Percentiles rank a stretch among this genome's conserved stretches.
phyloP scores from a whole-genome alignment of 805 yeast genomes.

The Vanderwaltozyma yarrowii region DNA sequence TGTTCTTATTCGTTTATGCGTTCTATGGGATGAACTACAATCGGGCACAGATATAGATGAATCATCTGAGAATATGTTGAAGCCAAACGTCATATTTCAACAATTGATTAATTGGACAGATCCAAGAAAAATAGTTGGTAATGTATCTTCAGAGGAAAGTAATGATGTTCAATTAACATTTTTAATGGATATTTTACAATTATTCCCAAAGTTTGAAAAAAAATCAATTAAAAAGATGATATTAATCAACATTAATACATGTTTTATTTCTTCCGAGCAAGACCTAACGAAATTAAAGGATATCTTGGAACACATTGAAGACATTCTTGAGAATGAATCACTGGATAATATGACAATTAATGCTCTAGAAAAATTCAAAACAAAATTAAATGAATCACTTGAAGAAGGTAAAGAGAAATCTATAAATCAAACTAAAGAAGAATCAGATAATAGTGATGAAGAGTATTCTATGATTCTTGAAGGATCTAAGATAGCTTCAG shows the following conservation, averaged over 20 bases:
- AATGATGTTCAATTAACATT: constrained; percentile 48
- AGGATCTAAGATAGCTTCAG: constrained; percentile 2
- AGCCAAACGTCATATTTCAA: constrained; percentile 48
- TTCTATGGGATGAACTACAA: constrained; percentile 31
- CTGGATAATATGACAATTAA: constrained; percentile 29
- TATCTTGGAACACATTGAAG: constrained; percentile 21
- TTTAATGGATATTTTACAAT: constrained; percentile 42
- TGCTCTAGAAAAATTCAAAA: constrained; percentile 26
- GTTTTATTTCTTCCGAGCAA: constrained; percentile 32
- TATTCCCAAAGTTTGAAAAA: constrained; percentile 37
- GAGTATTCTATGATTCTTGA: constrained; percentile 18
- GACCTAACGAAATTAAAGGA: constrained; percentile 18
- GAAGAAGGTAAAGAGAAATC: constrained; percentile 8
- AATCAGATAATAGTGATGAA: constrained; percentile 7
- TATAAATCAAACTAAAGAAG: not conserved
- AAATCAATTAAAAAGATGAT: constrained; percentile 47
- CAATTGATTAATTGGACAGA: constrained; percentile 82
- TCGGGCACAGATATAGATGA: constrained; percentile 25
- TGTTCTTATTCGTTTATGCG: constrained; percentile 48
- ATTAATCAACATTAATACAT: constrained; percentile 39
- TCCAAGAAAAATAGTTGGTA: constrained; percentile 53
- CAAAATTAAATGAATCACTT: constrained; percentile 4
- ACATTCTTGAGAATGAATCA: constrained; percentile 22
- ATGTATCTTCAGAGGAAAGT: constrained; percentile 32
- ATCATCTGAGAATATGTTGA: constrained; percentile 20